Percentiles rank a stretch among this genome's conserved stretches.
phyloP scores from a whole-genome alignment of 805 yeast species.

The Yarrowia sp. region DNA sequence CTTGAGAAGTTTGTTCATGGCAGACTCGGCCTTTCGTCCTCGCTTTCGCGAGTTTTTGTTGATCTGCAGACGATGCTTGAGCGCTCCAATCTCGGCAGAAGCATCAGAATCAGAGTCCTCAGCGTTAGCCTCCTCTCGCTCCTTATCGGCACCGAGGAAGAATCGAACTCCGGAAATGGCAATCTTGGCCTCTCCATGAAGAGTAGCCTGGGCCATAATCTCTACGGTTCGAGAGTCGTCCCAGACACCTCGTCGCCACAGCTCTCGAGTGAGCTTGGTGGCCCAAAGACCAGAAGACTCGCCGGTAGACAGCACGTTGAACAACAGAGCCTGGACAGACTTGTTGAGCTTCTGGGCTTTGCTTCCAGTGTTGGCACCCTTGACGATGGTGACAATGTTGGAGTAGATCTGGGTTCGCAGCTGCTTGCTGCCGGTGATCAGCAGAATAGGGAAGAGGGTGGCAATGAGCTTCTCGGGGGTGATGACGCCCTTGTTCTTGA shows the following conservation, averaged over 20 bases:
- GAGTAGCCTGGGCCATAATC: slow-evolving; percentile 93
- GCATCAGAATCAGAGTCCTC: slow-evolving; percentile 60
- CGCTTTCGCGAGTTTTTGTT: slow-evolving; percentile 84
- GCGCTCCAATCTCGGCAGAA: slow-evolving; percentile 65
- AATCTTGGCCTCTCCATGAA: slow-evolving; percentile 81
- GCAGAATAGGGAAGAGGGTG: slow-evolving; percentile 83
- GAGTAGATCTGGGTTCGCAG: slow-evolving; percentile 82
- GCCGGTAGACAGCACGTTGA: slow-evolving; percentile 82
- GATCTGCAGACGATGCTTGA: slow-evolving; percentile 81
- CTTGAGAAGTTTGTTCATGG: slow-evolving; percentile 72
- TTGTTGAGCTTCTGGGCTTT: slow-evolving; percentile 88
- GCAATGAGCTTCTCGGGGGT: slow-evolving; percentile 81
- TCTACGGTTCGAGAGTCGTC: slow-evolving; percentile 97
- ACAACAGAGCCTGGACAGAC: slow-evolving; percentile 89
- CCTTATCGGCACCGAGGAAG: slow-evolving; percentile 94
- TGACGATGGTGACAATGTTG: slow-evolving; percentile 77
- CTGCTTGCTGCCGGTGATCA: slow-evolving; percentile 74
- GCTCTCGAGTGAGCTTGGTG: slow-evolving; percentile 88
- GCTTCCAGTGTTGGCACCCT: slow-evolving; percentile 84
- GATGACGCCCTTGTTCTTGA: slow-evolving; percentile 83
- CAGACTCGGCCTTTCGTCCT: slow-evolving; percentile 78
- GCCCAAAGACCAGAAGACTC: slow-evolving; percentile 94
- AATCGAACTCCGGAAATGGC: slow-evolving; percentile 88
- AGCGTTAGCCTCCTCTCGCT: slow-evolving; percentile 82
- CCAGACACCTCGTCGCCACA: slow-evolving; percentile 99